A percentile compares a stretch with the other conserved stretches of the same genome.
Conservation (phyloP, 257 asterid genomes). For the Petunia axillaris region DNA sequence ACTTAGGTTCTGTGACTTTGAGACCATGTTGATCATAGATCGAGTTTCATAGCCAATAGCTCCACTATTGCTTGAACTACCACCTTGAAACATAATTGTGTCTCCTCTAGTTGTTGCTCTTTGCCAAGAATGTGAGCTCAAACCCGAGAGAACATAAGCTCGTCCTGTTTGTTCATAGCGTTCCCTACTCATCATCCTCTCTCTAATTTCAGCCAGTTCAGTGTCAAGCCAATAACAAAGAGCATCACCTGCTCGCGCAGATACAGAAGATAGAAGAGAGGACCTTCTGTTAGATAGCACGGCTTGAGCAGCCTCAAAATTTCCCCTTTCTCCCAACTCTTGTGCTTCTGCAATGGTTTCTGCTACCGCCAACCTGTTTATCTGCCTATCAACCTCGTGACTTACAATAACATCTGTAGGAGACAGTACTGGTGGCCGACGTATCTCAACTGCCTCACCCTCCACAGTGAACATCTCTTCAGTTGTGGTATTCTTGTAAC, state of each 20-base stretch:
- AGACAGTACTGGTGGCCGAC: slow-evolving; percentile 34
- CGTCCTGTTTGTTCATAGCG: slow-evolving; percentile 42
- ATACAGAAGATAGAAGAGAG: slow-evolving; percentile 29
- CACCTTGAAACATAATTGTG: slow-evolving; percentile 22
- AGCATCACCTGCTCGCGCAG: slow-evolving; percentile 43
- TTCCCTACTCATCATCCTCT: slow-evolving; percentile 40
- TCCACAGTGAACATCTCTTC: slow-evolving; percentile 30
- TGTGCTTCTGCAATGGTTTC: slow-evolving; percentile 50
- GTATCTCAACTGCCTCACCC: slow-evolving; percentile 36
- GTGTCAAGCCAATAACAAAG: slow-evolving; percentile 39
- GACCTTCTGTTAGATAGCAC: slow-evolving; percentile 31
- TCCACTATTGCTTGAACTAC: slow-evolving; percentile 29
- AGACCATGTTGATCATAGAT: slow-evolving; percentile 40
- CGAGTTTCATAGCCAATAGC: slow-evolving; percentile 39
- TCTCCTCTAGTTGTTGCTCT: slow-evolving; percentile 51
- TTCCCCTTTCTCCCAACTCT: slow-evolving; percentile 44
- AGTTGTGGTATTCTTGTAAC: slow-evolving; percentile 36
- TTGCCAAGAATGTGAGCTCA: slow-evolving; percentile 52
- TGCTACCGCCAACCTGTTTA: slow-evolving; percentile 38
- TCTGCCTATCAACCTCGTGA: slow-evolving; percentile 54
- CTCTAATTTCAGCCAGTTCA: slow-evolving; percentile 42
- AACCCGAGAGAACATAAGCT: slow-evolving; percentile 44
- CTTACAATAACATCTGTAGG: slow-evolving; percentile 29
- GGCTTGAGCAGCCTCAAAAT: slow-evolving; percentile 41
- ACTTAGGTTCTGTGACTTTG: slow-evolving; percentile 35